A percentile compares a stretch with the other conserved stretches of the same genome.
These are phyloP conservation scores for Penicillium capsulatum DNA, from an alignment of 2,329 filamentous ascomycete species.

Conservation along the genomic window DNA sequence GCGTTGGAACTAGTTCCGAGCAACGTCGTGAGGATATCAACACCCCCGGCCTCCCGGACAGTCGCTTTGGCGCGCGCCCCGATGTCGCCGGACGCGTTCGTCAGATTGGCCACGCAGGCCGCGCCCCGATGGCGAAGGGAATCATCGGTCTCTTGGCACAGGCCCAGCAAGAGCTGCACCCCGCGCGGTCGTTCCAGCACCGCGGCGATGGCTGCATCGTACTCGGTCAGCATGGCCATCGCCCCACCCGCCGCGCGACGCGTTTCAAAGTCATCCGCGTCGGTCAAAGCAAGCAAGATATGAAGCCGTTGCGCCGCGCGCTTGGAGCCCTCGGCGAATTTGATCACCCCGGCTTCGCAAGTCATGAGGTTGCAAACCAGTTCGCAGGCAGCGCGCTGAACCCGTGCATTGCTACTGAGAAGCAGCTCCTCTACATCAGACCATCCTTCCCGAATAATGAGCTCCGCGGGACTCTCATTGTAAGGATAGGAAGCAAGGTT, in stretches of 20 bases:
- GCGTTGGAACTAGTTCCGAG: conserved; percentile 64
- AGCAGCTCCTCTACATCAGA: conserved; percentile 76
- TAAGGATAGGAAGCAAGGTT: conserved; percentile 70
- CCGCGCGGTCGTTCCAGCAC: conserved; percentile 69
- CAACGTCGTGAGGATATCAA: conserved; percentile 65
- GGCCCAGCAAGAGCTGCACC: conserved; percentile 68
- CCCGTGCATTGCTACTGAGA: conserved; percentile 66
- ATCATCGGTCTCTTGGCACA: conserved; percentile 67
- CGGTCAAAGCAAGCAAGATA: conserved; percentile 79
- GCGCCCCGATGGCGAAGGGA: conserved; percentile 61
- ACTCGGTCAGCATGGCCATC: conserved; percentile 75
- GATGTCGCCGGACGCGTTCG: conserved; percentile 60
- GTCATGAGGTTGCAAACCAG: conserved; percentile 78
- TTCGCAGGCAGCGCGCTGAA: conserved; percentile 81
- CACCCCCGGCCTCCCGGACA: conserved; percentile 59
- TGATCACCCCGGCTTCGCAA: conserved; percentile 43
- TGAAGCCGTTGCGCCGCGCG: conserved; percentile 71
- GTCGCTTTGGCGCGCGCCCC: conserved; percentile 59
- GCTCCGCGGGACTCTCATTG: conserved; percentile 52
- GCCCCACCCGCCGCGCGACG: conserved; percentile 83
- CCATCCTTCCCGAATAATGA: conserved; percentile 72
- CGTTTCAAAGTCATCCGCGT: conserved; percentile 76
- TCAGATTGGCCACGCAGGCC: conserved; percentile 70
- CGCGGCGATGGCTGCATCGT: conserved; percentile 67
- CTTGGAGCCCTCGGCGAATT: conserved; percentile 52